Conservation (phyloP, 805 yeast species). For the Sugiyamaella mastotermitis region DNA sequence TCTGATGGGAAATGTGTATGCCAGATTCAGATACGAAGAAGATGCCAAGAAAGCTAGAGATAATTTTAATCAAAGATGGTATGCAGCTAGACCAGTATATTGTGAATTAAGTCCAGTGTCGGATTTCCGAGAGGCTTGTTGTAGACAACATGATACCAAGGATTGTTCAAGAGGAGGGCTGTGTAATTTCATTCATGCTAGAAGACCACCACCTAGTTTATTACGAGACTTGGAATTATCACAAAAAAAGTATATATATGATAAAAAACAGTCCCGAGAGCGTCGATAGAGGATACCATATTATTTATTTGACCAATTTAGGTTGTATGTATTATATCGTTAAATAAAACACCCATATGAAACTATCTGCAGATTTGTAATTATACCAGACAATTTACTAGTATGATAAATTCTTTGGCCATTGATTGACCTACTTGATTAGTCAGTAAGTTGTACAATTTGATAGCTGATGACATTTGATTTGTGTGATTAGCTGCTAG, state of each 20-base stretch:
- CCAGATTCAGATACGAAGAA: conserved; percentile 47
- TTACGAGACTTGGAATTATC: conserved; percentile 38
- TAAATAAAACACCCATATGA: too few species aligned
- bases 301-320: too few species aligned
- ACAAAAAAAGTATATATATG: conserved; percentile 31
- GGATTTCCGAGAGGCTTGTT: conserved; percentile 63
- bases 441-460: too few species aligned
- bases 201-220: conserved; percentile 45
- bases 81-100: conserved; percentile 67
- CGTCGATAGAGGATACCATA: too few species aligned
- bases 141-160: conserved; percentile 60
- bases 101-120: conserved; percentile 74
- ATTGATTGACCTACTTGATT: too few species aligned
- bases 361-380: too few species aligned
- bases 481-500: too few species aligned
- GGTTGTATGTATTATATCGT: too few species aligned
- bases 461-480: too few species aligned
- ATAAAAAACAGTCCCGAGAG: too few species aligned
- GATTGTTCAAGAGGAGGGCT: conserved; percentile 72
- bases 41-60: conserved; percentile 58
- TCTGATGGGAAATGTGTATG: conserved; percentile 79
- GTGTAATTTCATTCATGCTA: conserved; percentile 83
- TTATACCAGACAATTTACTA: too few species aligned
- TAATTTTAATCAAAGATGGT: conserved; percentile 75
- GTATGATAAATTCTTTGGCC: too few species aligned